These are phyloP conservation scores for Bacidia gigantensis DNA, from an alignment of 495 filamentous ascomycete genomes.

Conservation along the genomic window DNA sequence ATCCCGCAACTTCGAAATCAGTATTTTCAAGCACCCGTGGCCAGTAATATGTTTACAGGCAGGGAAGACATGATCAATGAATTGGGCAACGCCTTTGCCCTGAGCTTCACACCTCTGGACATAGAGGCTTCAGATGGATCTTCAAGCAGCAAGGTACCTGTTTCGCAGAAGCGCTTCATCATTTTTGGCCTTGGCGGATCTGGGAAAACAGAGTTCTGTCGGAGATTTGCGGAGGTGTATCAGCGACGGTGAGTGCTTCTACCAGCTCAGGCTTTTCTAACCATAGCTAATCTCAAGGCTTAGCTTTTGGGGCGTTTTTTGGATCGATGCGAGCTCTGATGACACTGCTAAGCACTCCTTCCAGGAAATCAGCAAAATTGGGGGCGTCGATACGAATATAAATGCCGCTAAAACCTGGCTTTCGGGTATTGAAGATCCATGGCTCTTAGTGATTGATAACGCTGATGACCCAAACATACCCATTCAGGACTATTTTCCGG, in stretches of 20 bases:
- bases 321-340: conserved; percentile 21
- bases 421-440: conserved; percentile 15
- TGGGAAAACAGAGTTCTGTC: conserved; percentile 27
- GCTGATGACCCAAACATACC: conserved; percentile 24
- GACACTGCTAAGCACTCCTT: conserved; percentile 20
- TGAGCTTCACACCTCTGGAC: background rate
- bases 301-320: conserved; percentile 24
- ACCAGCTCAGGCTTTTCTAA: conserved; percentile 7
- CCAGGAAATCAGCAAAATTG: conserved; percentile 19
- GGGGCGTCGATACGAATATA: conserved; percentile 16
- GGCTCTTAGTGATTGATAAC: no score
- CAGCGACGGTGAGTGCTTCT: conserved; percentile 13
- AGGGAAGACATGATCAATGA: conserved; percentile 5
- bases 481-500: conserved; percentile 24
- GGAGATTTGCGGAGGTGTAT: conserved; percentile 25
- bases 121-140: background rate
- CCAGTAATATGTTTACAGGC: conserved; percentile 16
- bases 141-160: background rate
- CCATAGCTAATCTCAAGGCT: conserved; percentile 12
- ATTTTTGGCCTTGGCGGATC: conserved; percentile 25
- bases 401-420: conserved; percentile 17
- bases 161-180: conserved; percentile 21
- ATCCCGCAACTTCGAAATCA: background rate
- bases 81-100: conserved; percentile 4
- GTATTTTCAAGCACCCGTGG: conserved; percentile 3